Evolutionary conservation across 2,329 filamentous ascomycete species (phyloP), one percentile per base, ranked within the genome.

Genomic region (Tricladium varicosporioides): DNA sequence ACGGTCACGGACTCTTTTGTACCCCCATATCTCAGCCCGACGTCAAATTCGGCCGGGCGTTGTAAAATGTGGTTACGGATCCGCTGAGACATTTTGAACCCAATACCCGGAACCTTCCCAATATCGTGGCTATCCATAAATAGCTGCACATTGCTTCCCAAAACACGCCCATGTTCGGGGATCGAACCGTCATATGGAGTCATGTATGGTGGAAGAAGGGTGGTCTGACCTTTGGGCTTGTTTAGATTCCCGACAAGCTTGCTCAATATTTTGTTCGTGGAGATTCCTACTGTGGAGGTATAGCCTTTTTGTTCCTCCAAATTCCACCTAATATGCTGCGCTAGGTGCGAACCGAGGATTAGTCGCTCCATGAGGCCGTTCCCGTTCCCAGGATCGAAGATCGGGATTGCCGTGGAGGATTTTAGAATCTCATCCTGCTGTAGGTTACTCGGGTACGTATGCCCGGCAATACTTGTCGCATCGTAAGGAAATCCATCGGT

Each of bases 141-240:
- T 0, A 71, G 69, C 5, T 77, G 77, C 11, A 89, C 79, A 58
- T 86, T 85, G 63, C 75, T 78, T 27, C 72, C 65, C 1, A 60
- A 40, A 5, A 53, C 58, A 36, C 62, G 60, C 33, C 54, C 18
- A 62, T 40, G 45, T 18, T 44, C 43, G 36, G 42, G 33, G 22
- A 5, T 36, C 32, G 16, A 72, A 13, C 73, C 65, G 2, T 77
- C 46, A 8, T 53, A 53, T 2, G 36, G 31, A 14, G 44, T 50
- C 45, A 53, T 75, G 53, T 83, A 82, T 1, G 88, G 83, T 5
- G 88, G 85, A 45, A 96, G 73, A 7, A 97, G 76, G 0, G 89
- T 91, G 0, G 93, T 97, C 72, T 97, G 94, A 59, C 84, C 88
- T 57, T 87, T 86, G 1, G 93, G 93, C 74, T 97, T 97, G 70